Conservation (phyloP, 2,329 filamentous ascomycete genomes). For the Xylariales sp. region DNA sequence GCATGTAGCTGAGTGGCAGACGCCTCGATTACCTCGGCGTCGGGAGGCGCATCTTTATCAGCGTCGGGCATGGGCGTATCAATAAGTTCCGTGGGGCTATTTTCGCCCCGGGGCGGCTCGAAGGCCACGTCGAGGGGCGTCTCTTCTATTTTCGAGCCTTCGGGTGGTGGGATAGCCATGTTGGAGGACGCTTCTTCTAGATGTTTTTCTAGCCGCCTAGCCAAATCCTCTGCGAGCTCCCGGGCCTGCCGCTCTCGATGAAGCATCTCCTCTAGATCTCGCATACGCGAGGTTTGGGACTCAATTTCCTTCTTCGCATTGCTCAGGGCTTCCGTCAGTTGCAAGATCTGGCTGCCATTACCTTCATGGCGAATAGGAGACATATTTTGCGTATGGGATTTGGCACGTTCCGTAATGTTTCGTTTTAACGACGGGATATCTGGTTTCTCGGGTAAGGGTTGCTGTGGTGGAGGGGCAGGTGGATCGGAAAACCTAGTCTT, state of each 20-base stretch:
- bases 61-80: constrained; percentile 36
- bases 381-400: constrained; percentile 61
- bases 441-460: constrained; percentile 92
- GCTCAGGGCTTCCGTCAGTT: constrained; percentile 85
- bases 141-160: constrained; percentile 52
- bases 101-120: constrained; percentile 56
- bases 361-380: constrained; percentile 70
- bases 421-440: constrained; percentile 81
- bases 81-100: constrained; percentile 37
- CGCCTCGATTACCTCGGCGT: constrained; percentile 53
- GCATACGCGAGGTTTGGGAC: constrained; percentile 81
- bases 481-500: constrained; percentile 92
- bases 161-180: constrained; percentile 54
- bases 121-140: constrained; percentile 60
- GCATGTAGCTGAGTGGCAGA: constrained; percentile 67
- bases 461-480: constrained; percentile 91
- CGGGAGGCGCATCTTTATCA: constrained; percentile 43
- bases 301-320: constrained; percentile 89
- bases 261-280: constrained; percentile 82
- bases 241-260: constrained; percentile 83
- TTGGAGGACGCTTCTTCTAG: constrained; percentile 67
- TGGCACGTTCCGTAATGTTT: constrained; percentile 79
- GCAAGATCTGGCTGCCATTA: constrained; percentile 78
- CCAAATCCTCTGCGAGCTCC: constrained; percentile 84
- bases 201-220: constrained; percentile 75